These are phyloP conservation scores for Crithidia mellificae DNA, from an alignment of 208 protist genomes.

Conservation along the genomic window DNA sequence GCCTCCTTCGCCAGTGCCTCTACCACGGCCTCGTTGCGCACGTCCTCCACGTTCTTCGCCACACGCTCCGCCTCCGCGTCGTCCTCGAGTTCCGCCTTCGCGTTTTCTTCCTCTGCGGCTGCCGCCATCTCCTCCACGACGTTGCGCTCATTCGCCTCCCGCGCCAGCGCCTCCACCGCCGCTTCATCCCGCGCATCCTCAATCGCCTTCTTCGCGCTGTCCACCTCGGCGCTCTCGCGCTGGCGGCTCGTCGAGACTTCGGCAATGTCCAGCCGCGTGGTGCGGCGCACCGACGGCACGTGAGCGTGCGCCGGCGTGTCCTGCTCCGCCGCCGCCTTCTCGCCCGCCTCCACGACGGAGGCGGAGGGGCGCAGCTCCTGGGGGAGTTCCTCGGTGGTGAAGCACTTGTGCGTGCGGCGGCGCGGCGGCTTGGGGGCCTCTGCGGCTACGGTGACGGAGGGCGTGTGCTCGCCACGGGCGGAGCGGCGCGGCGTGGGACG, in stretches of 20 bases:
- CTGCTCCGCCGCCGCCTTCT: background rate
- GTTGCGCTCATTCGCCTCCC: slow-evolving; percentile 9
- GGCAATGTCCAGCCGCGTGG: slow-evolving; percentile 11
- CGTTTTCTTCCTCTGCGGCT: slow-evolving; percentile 1
- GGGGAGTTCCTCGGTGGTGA: slow-evolving; percentile 28
- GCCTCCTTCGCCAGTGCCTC: slow-evolving; percentile 15
- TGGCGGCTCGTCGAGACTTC: slow-evolving; percentile 9
- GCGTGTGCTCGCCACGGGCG: background rate
- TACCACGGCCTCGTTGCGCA: slow-evolving; percentile 6
- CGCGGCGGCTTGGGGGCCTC: slow-evolving; percentile 5
- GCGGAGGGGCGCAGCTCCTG: slow-evolving; percentile 19
- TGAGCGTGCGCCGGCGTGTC: slow-evolving; percentile 19
- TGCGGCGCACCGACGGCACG: slow-evolving; percentile 16
- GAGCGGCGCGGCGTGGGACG: background rate
- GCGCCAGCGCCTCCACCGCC: slow-evolving; percentile 1
- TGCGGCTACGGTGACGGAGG: background rate
- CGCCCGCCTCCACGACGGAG: background rate
- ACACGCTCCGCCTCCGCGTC: slow-evolving; percentile 8
- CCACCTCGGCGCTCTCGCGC: slow-evolving; percentile 2
- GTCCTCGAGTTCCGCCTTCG: background rate
- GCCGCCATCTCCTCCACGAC: slow-evolving; percentile 8
- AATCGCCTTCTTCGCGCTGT: slow-evolving; percentile 2
- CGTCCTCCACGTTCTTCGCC: background rate
- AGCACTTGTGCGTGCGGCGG: slow-evolving; percentile 29
- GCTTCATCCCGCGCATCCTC: slow-evolving; percentile 1